A percentile compares a stretch with the other conserved stretches of the same genome.
phyloP scores from a whole-genome alignment of 2,329 filamentous ascomycete species.

The Dichotomopilus funicola region DNA sequence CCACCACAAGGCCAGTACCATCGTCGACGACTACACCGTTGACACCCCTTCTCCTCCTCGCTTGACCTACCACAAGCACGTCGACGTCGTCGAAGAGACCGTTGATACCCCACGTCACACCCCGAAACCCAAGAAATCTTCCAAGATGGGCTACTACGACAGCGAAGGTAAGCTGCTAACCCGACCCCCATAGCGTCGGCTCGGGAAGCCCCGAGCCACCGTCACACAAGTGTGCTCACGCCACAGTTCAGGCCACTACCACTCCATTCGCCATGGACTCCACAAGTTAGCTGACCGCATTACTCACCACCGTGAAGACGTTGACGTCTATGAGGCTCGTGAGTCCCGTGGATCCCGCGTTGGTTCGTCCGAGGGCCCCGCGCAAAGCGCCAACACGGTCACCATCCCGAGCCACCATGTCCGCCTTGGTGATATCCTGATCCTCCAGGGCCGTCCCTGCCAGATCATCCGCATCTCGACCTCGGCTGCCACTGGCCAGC shows the following conservation, averaged over 20 bases:
- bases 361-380: conserved; percentile 29
- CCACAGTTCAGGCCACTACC: conserved; percentile 45
- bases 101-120: conserved; percentile 45
- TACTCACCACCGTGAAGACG: conserved; percentile 41
- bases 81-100: conserved; percentile 60
- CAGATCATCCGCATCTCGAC: conserved; percentile 99
- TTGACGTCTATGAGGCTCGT: conserved; percentile 44
- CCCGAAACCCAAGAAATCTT: conserved; percentile 35
- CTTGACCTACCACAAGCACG: conserved; percentile 48
- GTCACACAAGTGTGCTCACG: conserved; percentile 18
- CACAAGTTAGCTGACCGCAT: conserved; percentile 54
- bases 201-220: not conserved
- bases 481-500: conserved; percentile 95
- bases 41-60: conserved; percentile 25
- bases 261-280: conserved; percentile 50
- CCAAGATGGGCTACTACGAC: conserved; percentile 62
- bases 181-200: conserved; percentile 2
- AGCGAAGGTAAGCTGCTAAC: conserved; percentile 45
- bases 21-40: conserved; percentile 30
- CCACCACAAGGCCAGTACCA: conserved; percentile 39
- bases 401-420: conserved; percentile 99
- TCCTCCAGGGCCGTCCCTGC: conserved; percentile 97
- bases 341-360: conserved; percentile 35
- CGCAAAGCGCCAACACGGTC: conserved; percentile 67
- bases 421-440: conserved; percentile 96